Evolutionary conservation across 495 filamentous ascomycete species (phyloP).

Genomic region (Wilcoxina mikolae): DNA sequence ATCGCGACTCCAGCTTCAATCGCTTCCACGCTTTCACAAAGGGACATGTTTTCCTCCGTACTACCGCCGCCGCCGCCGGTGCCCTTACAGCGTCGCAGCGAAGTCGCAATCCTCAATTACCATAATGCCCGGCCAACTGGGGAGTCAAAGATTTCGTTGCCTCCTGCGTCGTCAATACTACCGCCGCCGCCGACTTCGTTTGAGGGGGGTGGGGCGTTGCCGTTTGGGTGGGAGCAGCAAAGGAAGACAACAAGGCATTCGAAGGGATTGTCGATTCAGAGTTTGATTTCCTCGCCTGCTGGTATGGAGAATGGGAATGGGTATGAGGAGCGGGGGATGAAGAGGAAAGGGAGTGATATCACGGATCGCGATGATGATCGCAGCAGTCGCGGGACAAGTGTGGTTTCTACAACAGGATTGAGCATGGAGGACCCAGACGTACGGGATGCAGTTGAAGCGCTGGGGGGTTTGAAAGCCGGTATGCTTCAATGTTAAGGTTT

Average conservation of each 20-base stretch:
- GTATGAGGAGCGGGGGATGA: constrained; percentile 17
- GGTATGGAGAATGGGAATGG: constrained; percentile 20
- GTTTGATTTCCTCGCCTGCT: constrained; percentile 30
- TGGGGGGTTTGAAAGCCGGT: constrained; percentile 76
- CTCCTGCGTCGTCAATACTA: constrained; percentile 1
- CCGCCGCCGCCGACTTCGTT: background rate
- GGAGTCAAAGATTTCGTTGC: constrained; percentile 10
- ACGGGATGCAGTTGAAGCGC: constrained; percentile 65
- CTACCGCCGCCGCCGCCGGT: constrained; percentile 11
- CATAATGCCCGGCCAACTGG: constrained; percentile 18
- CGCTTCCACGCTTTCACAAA: constrained; percentile 2
- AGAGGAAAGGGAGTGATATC: constrained; percentile 23
- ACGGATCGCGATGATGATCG: constrained; percentile 25
- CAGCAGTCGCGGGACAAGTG: constrained; percentile 34
- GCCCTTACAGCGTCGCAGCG: constrained; percentile 5
- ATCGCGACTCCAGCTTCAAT: constrained; percentile 15
- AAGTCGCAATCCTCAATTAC: constrained; percentile 20
- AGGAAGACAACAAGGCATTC: constrained; percentile 5
- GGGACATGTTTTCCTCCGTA: constrained; percentile 3
- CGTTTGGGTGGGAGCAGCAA: constrained; percentile 1
- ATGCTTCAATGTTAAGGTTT: constrained; percentile 25
- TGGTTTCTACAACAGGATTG: constrained; percentile 32
- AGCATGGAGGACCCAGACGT: constrained; percentile 76
- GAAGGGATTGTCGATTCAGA: constrained; percentile 21
- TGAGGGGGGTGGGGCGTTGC: background rate